phyloP scores from a whole-genome alignment of 805 yeast species.

The Pichia occidentalis region DNA sequence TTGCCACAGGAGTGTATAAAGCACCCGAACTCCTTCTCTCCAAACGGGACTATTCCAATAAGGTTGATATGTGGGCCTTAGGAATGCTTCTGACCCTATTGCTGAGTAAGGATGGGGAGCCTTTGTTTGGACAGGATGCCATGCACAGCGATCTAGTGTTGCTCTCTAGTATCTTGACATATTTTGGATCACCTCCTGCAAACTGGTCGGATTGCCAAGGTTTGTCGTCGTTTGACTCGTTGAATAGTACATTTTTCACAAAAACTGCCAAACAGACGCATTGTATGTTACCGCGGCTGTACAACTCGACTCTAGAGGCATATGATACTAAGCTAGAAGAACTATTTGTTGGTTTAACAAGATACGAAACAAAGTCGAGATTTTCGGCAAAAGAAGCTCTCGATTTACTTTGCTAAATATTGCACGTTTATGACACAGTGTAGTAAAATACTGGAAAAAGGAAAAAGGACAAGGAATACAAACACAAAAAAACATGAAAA shows the following conservation, averaged over 20 bases:
- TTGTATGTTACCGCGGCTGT: slow-evolving; percentile 32
- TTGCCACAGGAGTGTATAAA: slow-evolving; percentile 60
- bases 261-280: slow-evolving; percentile 19
- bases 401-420: slow-evolving; percentile 3
- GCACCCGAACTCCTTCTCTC: slow-evolving; percentile 73
- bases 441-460: no score
- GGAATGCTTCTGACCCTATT: slow-evolving; percentile 58
- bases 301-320: slow-evolving; percentile 2
- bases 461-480: no score
- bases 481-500: slow-evolving; percentile 1
- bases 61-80: slow-evolving; percentile 66
- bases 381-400: slow-evolving; percentile 27
- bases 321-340: slow-evolving; percentile 15
- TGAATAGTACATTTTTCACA: slow-evolving; percentile 25
- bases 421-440: no score
- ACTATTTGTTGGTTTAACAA: slow-evolving; percentile 39
- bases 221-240: slow-evolving; percentile 31
- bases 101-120: slow-evolving; percentile 33
- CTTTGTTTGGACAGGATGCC: slow-evolving; percentile 35
- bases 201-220: slow-evolving; percentile 39
- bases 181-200: slow-evolving; percentile 59
- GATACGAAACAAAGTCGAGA: slow-evolving; percentile 32
- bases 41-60: slow-evolving; percentile 42
- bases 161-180: slow-evolving; percentile 44
- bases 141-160: slow-evolving; percentile 51